Evolutionary conservation across 192 early-diverging fungal genomes (phyloP), one percentile per base, ranked within the genome.

Genomic region (Geranomyces variabilis): DNA sequence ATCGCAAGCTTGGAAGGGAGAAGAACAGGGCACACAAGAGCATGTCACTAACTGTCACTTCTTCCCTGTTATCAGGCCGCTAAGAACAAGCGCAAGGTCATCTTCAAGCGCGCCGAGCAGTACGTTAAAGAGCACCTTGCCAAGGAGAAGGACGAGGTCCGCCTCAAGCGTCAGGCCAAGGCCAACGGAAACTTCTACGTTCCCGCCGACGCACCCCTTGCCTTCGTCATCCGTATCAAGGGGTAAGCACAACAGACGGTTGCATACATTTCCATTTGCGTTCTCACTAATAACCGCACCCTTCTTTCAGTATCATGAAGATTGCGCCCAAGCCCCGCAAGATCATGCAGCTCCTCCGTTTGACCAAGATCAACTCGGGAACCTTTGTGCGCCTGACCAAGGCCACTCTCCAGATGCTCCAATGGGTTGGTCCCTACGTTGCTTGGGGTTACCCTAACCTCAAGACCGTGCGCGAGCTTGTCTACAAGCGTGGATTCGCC

Each of bases 401-500:
- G 88, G 96, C 97, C 68, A 97, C 97, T 69, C 87, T 91, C 74
- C 90, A 97, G 86, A 96, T 98, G 96, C 89, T 99, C 63, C 92
- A 96, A 86, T 88, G 95, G 83, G 91, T 99, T 81, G 87, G 86
- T 67, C 96, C 97, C 77, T 99, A 95, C 89, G 89, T 97, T 66
- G 90, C 97, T 61, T 88, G 86, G 86, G 86, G 86, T 63, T 92
- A 94, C 72, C 95, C 97, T 81, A 98, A 97, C 91, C 87, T 96
- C 64, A 99, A 99, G 93, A 89, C 94, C 36, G 91, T 97, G 80
- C 93, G 94, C 81, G 97, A 99, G 88, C 86, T 99, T 59, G 89
- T 99, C 88, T 99, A 99, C 94, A 98, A 99, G 92, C 93, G 97
- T 73, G 97, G 95, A 69, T 97, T 94, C 83, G 96, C 88, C 77